These are phyloP conservation scores for Oryza rufipogon DNA, from an alignment of 176 grass and related monocot genomes.

Conservation along the genomic window DNA sequence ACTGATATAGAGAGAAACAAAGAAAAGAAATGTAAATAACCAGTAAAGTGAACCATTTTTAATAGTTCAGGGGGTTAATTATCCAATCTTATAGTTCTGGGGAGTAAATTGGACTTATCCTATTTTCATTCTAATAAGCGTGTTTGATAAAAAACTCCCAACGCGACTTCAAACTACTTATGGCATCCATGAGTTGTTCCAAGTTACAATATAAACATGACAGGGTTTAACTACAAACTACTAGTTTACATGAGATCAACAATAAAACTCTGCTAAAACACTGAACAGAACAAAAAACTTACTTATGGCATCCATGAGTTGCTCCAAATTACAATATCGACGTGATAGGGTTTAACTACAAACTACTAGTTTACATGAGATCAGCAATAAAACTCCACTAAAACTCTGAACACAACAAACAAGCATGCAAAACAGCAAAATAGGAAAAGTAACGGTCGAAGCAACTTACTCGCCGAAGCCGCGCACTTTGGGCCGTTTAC, in stretches of 20 bases:
- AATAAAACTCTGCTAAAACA: conserved; percentile 18
- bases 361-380: conserved; percentile 7
- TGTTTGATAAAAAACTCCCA: not conserved
- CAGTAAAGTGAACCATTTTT: no score
- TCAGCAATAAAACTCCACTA: conserved; percentile 9
- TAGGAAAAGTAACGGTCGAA: not conserved
- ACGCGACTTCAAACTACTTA: not conserved
- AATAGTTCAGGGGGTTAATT: no score
- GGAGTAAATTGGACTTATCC: no score
- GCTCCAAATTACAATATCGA: not conserved
- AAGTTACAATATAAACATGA: not conserved
- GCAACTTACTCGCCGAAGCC: conserved; percentile 71
- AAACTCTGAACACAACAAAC: not conserved
- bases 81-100: no score
- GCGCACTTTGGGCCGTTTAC: conserved; percentile 83
- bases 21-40: no score
- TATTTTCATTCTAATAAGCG: not conserved
- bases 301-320: not conserved
- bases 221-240: conserved; percentile 6
- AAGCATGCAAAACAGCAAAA: conserved; percentile 33
- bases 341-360: not conserved
- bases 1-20: no score
- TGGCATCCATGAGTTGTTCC: not conserved
- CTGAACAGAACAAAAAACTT: not conserved
- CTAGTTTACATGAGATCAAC: not conserved